Percentiles rank a stretch among this genome's conserved stretches.
Evolutionary conservation across 2,329 filamentous ascomycete species (phyloP).

Genomic region (Metarhizium guizhouense): DNA sequence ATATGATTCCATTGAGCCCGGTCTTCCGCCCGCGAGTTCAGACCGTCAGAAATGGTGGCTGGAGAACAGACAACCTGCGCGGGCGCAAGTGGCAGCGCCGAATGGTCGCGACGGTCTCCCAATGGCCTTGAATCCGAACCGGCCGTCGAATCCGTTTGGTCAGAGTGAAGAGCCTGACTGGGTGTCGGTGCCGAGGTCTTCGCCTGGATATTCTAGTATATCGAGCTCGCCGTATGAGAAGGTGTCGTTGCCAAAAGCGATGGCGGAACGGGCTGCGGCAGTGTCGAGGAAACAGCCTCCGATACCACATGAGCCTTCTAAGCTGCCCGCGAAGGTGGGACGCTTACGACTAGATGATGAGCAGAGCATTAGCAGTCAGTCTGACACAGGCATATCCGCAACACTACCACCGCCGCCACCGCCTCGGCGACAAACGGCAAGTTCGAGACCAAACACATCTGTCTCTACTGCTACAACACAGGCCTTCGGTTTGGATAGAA

Average conservation of each 20-base stretch:
- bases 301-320: constrained; percentile 38
- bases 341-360: constrained; percentile 35
- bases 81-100: constrained; percentile 62
- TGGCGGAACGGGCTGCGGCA: constrained; percentile 29
- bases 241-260: constrained; percentile 39
- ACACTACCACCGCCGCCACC: constrained; percentile 31
- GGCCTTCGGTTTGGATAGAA: constrained; percentile 13
- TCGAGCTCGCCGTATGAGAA: constrained; percentile 53
- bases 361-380: constrained; percentile 10
- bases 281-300: constrained; percentile 41
- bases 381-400: constrained; percentile 8
- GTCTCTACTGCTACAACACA: constrained; percentile 1
- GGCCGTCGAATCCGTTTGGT: constrained; percentile 74
- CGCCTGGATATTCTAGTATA: constrained; percentile 46
- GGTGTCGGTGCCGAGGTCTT: constrained; percentile 55
- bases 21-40: constrained; percentile 58
- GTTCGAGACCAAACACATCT: constrained; percentile 7
- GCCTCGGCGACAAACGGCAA: constrained; percentile 34
- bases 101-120: constrained; percentile 37
- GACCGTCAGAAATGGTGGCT: constrained; percentile 65
- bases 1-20: constrained; percentile 76
- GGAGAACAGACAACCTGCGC: constrained; percentile 63
- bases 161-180: constrained; percentile 72
- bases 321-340: constrained; percentile 36
- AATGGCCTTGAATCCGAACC: constrained; percentile 60